Percentiles rank a stretch among this genome's conserved stretches.
Evolutionary conservation across 2,329 filamentous ascomycete species (phyloP).

Genomic region (Pseudogymnoascus sp.): DNA sequence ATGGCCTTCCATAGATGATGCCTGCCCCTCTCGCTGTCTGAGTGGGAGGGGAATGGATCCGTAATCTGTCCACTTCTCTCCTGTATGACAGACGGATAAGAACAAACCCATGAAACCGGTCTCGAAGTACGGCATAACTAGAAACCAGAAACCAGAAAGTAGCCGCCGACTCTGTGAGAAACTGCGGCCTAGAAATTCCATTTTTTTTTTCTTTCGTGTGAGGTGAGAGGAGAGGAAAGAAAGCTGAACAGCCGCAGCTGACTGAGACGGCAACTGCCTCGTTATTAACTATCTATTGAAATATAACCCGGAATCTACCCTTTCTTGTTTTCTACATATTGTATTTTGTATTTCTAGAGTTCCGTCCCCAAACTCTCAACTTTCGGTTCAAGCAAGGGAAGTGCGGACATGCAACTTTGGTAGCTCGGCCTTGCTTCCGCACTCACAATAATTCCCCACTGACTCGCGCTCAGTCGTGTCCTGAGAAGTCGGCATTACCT

Average conservation of each 20-base stretch:
- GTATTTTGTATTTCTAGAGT: background rate
- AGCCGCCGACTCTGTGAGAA: background rate
- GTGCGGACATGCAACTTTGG: background rate
- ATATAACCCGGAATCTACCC: background rate
- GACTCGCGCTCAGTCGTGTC: background rate
- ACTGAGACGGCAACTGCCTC: background rate
- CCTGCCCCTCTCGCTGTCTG: background rate
- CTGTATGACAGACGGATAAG: background rate
- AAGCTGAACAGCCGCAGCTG: slow-evolving; percentile 4
- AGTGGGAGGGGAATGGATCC: background rate
- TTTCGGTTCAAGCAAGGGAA: background rate
- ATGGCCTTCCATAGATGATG: background rate
- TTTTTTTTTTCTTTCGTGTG: background rate
- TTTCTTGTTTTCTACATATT: background rate
- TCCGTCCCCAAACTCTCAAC: background rate
- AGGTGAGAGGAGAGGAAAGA: background rate
- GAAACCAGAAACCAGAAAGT: background rate
- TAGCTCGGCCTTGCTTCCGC: background rate
- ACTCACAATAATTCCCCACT: slow-evolving; percentile 1
- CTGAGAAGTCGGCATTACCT: background rate
- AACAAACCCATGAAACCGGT: background rate
- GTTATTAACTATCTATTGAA: background rate
- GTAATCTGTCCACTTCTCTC: background rate
- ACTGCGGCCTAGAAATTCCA: background rate
- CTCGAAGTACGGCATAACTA: background rate